phyloP scores from a whole-genome alignment of 257 asterid genomes.

The Misopates orontium region DNA sequence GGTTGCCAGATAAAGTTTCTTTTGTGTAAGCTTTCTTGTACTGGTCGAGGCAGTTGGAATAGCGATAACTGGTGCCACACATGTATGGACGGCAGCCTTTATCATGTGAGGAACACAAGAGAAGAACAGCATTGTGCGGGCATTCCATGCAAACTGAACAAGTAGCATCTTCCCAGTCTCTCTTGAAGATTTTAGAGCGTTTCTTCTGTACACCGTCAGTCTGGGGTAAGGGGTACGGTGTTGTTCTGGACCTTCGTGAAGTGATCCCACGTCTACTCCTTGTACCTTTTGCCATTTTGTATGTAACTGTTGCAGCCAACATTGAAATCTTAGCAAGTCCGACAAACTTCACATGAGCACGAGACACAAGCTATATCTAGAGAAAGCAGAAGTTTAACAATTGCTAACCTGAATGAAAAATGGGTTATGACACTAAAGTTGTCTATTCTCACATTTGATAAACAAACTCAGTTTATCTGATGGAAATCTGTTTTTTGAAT shows the following conservation, averaged over 20 bases:
- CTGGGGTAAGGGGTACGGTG: constrained; percentile 66
- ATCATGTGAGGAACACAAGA: constrained; percentile 90
- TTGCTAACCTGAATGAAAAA: neutral
- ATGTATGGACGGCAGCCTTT: constrained; percentile 98
- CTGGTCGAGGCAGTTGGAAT: constrained; percentile 96
- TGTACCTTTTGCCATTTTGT: constrained; percentile 76
- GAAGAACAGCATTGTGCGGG: constrained; percentile 98
- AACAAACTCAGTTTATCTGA: no score
- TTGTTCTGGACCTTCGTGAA: constrained; percentile 70
- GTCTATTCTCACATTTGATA: no score
- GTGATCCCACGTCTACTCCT: constrained; percentile 83
- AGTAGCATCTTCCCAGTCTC: constrained; percentile 92
- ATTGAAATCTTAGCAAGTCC: neutral
- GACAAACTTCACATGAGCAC: constrained; percentile 7
- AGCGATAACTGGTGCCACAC: constrained; percentile 96
- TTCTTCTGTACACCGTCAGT: constrained; percentile 37
- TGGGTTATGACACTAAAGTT: no score
- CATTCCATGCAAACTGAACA: constrained; percentile 98
- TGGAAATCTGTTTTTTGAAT: no score
- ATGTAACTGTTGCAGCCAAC: constrained; percentile 31
- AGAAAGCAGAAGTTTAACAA: no score
- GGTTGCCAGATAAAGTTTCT: constrained; percentile 35
- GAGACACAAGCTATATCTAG: neutral
- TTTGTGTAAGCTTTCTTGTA: constrained; percentile 87
- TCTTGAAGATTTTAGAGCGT: constrained; percentile 55